Percentiles rank a stretch among this genome's conserved stretches.
These are phyloP conservation scores for Drosera spatulata DNA, from an alignment of 179 eudicot genomes.

Conservation along the genomic window DNA sequence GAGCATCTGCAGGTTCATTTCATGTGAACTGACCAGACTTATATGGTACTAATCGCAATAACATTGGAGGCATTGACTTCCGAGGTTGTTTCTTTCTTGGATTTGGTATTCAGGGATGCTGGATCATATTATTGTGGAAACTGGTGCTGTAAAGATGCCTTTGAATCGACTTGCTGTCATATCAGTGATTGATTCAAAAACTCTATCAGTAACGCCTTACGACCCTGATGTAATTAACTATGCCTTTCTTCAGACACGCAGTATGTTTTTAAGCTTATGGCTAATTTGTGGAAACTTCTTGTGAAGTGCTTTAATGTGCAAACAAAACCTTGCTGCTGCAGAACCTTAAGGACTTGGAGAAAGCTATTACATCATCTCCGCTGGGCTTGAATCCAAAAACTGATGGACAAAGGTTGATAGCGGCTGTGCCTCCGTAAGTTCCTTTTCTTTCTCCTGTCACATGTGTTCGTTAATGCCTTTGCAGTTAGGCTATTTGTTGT, in stretches of 20 bases:
- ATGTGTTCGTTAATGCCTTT: too few relatives aligned
- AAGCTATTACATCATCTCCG: slow-evolving; percentile 76
- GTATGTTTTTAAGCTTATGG: neutral
- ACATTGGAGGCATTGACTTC: too few relatives aligned
- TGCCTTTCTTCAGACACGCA: neutral
- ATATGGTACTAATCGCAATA: too few relatives aligned
- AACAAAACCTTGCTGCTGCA: slow-evolving; percentile 15
- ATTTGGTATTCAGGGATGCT: slow-evolving; percentile 57
- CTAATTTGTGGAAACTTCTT: too few relatives aligned
- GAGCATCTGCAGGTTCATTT: slow-evolving; percentile 63
- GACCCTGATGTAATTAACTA: slow-evolving; percentile 60
- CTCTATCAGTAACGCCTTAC: slow-evolving; percentile 68
- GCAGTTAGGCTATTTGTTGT: neutral
- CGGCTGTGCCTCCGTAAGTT: slow-evolving; percentile 75
- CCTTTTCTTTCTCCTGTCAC: neutral
- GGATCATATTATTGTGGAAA: slow-evolving; percentile 85
- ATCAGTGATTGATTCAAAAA: slow-evolving; percentile 73
- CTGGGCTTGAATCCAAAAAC: slow-evolving; percentile 73
- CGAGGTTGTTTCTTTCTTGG: too few relatives aligned
- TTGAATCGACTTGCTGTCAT: slow-evolving; percentile 71
- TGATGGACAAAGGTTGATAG: slow-evolving; percentile 63
- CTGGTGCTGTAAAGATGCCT: slow-evolving; percentile 67
- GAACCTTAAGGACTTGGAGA: slow-evolving; percentile 79
- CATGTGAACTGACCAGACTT: too few relatives aligned
- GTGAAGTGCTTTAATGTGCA: too few relatives aligned